Conservation (phyloP, 768 basidiomycete species). For the Xerocomellus dryophilus region DNA sequence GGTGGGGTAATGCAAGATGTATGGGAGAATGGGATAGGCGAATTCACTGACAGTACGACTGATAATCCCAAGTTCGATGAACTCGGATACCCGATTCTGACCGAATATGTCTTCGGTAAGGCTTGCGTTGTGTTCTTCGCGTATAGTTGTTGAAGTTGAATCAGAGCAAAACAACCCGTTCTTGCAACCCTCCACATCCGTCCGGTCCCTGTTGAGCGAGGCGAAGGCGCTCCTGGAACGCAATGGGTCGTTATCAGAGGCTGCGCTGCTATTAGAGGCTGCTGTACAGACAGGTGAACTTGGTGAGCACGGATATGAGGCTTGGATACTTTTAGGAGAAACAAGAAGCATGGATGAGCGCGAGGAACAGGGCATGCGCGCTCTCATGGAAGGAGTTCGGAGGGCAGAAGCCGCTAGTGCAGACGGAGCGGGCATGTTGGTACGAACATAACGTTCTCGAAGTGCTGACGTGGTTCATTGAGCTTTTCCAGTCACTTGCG, state of each 20-base stretch:
- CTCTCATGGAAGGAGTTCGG: conserved; percentile 69
- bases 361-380: conserved; percentile 78
- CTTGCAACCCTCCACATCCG: conserved; percentile 47
- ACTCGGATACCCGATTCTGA: conserved; percentile 73
- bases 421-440: conserved; percentile 72
- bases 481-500: conserved; percentile 69
- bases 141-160: conserved; percentile 2
- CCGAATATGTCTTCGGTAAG: conserved; percentile 76
- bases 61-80: conserved; percentile 53
- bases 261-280: conserved; percentile 83
- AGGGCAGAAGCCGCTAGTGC: conserved; percentile 61
- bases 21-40: conserved; percentile 58
- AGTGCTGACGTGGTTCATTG: conserved; percentile 9
- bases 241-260: conserved; percentile 87
- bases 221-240: conserved; percentile 75
- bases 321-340: conserved; percentile 91
- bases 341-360: conserved; percentile 87
- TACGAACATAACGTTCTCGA: conserved; percentile 34
- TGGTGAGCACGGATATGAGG: conserved; percentile 79
- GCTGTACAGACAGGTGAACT: conserved; percentile 81
- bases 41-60: conserved; percentile 35
- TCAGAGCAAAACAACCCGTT: conserved; percentile 73
- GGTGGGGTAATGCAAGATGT: conserved; percentile 58
- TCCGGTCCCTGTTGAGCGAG: conserved; percentile 53
- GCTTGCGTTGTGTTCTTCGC: background rate